Evolutionary conservation across 257 asterid genomes (phyloP), one percentile per base, ranked within the genome.

Genomic region (Cinchona pubescens): DNA sequence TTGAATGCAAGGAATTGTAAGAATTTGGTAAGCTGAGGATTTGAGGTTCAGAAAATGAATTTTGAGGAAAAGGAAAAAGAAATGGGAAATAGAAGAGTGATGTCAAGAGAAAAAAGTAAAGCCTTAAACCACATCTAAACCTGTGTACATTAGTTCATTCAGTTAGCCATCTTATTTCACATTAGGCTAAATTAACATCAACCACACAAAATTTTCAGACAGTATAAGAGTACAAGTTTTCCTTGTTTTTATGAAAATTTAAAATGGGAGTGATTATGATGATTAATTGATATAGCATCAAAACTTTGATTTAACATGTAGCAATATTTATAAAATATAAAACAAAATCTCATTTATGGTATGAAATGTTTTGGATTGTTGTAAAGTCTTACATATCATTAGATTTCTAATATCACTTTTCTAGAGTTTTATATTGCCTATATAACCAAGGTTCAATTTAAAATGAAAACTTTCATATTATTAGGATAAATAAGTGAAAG

Each of bases 61-160:
- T n/a, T n/a, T 8, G n/a, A 73, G 11, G 7, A 42, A 37, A 1
- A 12, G n/a, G 3, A 6, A 19, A 53, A 46, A 53, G 53, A 7
- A 32, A 60, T 45, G 16, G 10, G 32, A 29, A 18, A 13, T 56
- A 67, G 40, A 56, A 14, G 27, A 30, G 10, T 0, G 27, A 30
- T 12, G 18, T 34, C 18, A 27, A 37, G 37, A 67, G 65, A 27
- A 56, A 16, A 0, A n/a, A n/a, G n/a, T n/a, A n/a, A n/a, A 32
- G 32, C 34, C 13, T 35, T 69, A 78, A 78, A 78, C 78, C 81
- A n/a, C n/a, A n/a, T n/a, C 77, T 78, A 78, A 78, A 78, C 81
- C 74, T 71, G 65, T 64, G 78, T 12, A 5, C 64, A 2, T 10
- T 55, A 55, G 56, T 49, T 49, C 56, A 16, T 3, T 18, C 25